Evolutionary conservation across 805 yeast species (phyloP).

Genomic region (Sugiyamaella floridensis): DNA sequence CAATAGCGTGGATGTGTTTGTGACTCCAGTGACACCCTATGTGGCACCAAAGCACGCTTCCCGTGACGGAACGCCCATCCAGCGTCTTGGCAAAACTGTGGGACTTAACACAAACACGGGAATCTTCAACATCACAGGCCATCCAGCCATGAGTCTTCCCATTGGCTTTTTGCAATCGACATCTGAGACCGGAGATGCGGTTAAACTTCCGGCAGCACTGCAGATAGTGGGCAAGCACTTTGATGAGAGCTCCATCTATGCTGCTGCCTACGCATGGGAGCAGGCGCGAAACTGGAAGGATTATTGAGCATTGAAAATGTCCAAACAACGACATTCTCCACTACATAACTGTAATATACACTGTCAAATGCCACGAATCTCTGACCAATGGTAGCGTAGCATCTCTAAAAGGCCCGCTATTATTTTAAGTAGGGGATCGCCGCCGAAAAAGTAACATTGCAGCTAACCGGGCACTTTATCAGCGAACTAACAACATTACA

Average conservation of each 20-base stretch:
- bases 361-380: too few species aligned
- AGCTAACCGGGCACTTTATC: too few species aligned
- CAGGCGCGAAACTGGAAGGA: constrained; percentile 24
- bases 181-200: constrained; percentile 14
- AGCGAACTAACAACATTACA: too few species aligned
- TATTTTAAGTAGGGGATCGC: too few species aligned
- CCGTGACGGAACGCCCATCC: constrained; percentile 8
- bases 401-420: too few species aligned
- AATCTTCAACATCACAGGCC: constrained; percentile 34
- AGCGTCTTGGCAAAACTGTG: constrained; percentile 6
- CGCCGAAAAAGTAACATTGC: too few species aligned
- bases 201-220: constrained; percentile 33
- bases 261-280: constrained; percentile 36
- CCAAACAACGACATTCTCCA: too few species aligned
- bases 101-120: constrained; percentile 35
- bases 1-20: constrained; percentile 29
- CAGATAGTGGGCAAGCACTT: constrained; percentile 33
- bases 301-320: too few species aligned
- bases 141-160: constrained; percentile 35
- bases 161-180: constrained; percentile 29
- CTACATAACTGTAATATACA: neutral
- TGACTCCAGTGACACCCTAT: constrained; percentile 25
- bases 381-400: too few species aligned
- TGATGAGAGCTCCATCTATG: constrained; percentile 30
- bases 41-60: constrained; percentile 9